Conservation (phyloP, 148 eudicot genomes). For the Rhododendron griersonianum region DNA sequence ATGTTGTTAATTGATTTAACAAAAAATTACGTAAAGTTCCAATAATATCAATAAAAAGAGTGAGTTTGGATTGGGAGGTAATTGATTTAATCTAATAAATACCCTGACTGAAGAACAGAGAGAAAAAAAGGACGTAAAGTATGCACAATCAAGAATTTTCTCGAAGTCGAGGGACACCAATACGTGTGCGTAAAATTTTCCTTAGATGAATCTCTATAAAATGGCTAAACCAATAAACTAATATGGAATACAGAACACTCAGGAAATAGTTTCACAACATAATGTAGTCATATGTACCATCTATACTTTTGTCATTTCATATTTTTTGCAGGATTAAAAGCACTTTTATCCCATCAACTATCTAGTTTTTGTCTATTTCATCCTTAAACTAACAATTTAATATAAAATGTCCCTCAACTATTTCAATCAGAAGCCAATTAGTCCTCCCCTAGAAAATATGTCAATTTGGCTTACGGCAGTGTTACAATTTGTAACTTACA, state of each 20-base stretch:
- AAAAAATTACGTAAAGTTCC: too few relatives aligned
- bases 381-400: too few relatives aligned
- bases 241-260: not conserved
- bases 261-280: not conserved
- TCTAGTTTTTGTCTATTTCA: too few relatives aligned
- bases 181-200: too few relatives aligned
- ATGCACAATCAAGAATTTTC: not conserved
- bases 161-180: not conserved
- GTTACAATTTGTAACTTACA: too few relatives aligned
- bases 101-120: not conserved
- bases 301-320: too few relatives aligned
- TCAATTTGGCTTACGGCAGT: too few relatives aligned
- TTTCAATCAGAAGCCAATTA: too few relatives aligned
- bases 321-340: too few relatives aligned
- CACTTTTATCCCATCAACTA: too few relatives aligned
- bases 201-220: not conserved
- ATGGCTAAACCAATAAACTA: not conserved
- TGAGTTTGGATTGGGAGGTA: not conserved
- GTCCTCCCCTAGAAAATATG: too few relatives aligned
- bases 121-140: not conserved
- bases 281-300: not conserved
- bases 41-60: not conserved
- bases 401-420: too few relatives aligned
- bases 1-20: not conserved
- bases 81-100: not conserved